Base-by-base conservation (phyloP, 768 basidiomycete species). In the Amanita exitialis region DNA sequence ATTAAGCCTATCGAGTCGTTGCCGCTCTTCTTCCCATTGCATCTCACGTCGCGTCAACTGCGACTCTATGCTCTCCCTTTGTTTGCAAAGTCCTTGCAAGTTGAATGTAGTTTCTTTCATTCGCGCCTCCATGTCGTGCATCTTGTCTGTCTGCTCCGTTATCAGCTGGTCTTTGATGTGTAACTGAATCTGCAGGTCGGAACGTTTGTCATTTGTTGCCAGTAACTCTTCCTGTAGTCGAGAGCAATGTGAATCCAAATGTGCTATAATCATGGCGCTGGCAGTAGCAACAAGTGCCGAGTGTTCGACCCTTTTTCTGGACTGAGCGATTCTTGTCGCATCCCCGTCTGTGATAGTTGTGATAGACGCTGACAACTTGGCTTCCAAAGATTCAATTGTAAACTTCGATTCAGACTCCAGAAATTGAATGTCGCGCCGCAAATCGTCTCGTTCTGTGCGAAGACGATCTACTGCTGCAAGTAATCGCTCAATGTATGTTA, bases 331-430 rank as follows among this genome's bases (percentile, higher is more conserved):
- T 2, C 8, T 28, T 23, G 25, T 38, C 28, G n/a, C 15, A 25
- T 25, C n/a, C 9, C 3, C 59, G 47, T 9, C 13, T 6, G 34
- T 48, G 56, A 55, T 39, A 6, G 62, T 51, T 45, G 65, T 59
- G 25, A 55, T 53, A 12, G 64, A 61, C 6, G 56, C 54, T 3
- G 63, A 61, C 27, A 84, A 64, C 52, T 75, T 76, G 30, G 70
- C 67, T 58, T 82, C 73, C 44, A 83, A 63, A 0, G 79, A 75
- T 53, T 86, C 76, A 13, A 80, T 73, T 2, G 78, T 68, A 57
- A 86, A 83, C 55, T 69, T 76, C 21, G 79, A 77, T 64, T 90
- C 87, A 2, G 72, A 69, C 55, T 84, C 75, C 49, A 83, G 66
- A 63, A 89, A 90, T 44, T 84, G 73, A 12, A 90, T 64, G 49